These are phyloP conservation scores for Starmera amethionina DNA, from an alignment of 805 yeast species.

Conservation along the genomic window DNA sequence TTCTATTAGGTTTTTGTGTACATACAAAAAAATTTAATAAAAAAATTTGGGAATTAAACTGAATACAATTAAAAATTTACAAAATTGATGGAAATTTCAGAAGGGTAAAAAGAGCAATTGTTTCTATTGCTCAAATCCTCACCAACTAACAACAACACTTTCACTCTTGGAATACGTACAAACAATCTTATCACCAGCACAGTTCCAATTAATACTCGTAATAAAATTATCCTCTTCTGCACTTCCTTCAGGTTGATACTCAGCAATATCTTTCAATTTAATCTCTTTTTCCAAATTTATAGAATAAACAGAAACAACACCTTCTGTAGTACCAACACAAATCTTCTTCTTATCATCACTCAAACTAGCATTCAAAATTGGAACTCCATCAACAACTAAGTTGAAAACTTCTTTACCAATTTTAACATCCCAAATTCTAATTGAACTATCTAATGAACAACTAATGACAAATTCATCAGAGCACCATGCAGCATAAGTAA, in stretches of 20 bases:
- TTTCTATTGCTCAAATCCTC: too few relatives aligned
- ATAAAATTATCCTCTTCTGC: constrained; percentile 16
- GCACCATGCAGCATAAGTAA: constrained; percentile 50
- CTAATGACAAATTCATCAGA: constrained; percentile 32
- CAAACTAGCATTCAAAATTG: constrained; percentile 44
- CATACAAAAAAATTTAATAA: too few relatives aligned
- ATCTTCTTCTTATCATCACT: constrained; percentile 39
- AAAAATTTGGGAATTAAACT: too few relatives aligned
- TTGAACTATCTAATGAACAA: constrained; percentile 61
- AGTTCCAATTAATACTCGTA: constrained; percentile 26
- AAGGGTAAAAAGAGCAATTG: too few relatives aligned
- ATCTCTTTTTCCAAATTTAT: constrained; percentile 14
- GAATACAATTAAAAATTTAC: too few relatives aligned
- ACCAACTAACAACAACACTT: constrained; percentile 11
- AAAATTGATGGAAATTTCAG: too few relatives aligned
- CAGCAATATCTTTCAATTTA: constrained; percentile 11
- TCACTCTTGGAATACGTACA: constrained; percentile 23
- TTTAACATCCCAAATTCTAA: constrained; percentile 56
- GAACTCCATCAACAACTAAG: constrained; percentile 35
- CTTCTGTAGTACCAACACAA: constrained; percentile 61
- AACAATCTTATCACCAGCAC: constrained; percentile 17
- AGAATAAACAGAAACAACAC: constrained; percentile 47
- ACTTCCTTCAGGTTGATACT: constrained; percentile 15
- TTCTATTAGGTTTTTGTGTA: too few relatives aligned
- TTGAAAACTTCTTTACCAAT: constrained; percentile 29